Evolutionary conservation across 2,329 filamentous ascomycete genomes (phyloP).

Genomic region (Aspergillus sp.): DNA sequence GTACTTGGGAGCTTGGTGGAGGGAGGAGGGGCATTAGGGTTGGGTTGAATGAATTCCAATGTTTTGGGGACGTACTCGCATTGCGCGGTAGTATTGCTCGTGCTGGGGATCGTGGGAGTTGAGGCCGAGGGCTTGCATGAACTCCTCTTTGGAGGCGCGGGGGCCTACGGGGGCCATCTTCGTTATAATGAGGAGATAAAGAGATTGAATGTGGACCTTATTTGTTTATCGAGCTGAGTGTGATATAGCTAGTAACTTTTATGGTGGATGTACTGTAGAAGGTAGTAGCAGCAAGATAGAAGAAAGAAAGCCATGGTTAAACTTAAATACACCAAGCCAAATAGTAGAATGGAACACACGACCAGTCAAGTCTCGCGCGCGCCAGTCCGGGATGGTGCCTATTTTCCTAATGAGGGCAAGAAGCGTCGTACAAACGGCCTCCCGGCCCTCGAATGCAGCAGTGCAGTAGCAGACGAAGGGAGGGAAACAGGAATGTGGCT

Average conservation of each 20-base stretch:
- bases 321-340: constrained; percentile 9
- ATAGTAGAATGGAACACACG: constrained; percentile 4
- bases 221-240: too few species aligned
- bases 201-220: not conserved
- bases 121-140: constrained; percentile 46
- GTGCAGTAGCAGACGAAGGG: not conserved
- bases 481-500: constrained; percentile 1
- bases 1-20: not conserved
- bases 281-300: not conserved
- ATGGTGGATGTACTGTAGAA: not conserved
- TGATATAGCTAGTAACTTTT: too few species aligned
- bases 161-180: constrained; percentile 40
- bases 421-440: constrained; percentile 11
- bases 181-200: not conserved
- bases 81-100: constrained; percentile 46
- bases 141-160: constrained; percentile 47
- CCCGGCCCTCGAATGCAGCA: constrained; percentile 1
- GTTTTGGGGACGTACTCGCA: constrained; percentile 43
- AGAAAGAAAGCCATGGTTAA: constrained; percentile 3
- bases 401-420: constrained; percentile 8
- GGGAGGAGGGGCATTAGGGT: not conserved
- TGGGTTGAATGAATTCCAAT: too few species aligned
- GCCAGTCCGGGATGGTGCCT: constrained; percentile 2
- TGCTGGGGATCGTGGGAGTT: constrained; percentile 42
- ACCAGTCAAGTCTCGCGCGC: not conserved